phyloP scores from a whole-genome alignment of 768 basidiomycete species.

The Serendipita sp. region DNA sequence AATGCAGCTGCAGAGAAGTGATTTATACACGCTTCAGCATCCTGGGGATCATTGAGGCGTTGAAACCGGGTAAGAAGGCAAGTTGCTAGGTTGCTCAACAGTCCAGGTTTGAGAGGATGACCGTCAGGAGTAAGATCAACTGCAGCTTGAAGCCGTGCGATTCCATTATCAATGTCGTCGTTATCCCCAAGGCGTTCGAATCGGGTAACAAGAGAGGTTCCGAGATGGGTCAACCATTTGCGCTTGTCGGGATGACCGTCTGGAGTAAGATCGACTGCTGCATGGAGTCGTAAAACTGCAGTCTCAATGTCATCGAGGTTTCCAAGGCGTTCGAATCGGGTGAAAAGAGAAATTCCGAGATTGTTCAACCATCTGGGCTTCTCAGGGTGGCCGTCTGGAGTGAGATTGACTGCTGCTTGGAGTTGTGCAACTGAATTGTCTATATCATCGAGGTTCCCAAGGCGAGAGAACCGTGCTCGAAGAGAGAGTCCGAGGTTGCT shows the following conservation, averaged over 20 bases:
- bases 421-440: not conserved
- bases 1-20: not conserved
- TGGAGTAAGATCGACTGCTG: not conserved
- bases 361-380: slow-evolving; percentile 7
- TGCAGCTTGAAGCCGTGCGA: no score
- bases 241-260: not conserved
- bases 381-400: slow-evolving; percentile 9
- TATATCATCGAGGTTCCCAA: not conserved
- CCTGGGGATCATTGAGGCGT: not conserved
- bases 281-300: not conserved
- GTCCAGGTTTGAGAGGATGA: no score
- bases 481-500: not conserved
- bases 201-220: slow-evolving; percentile 6
- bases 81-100: no score
- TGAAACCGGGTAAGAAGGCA: slow-evolving; percentile 10
- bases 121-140: no score
- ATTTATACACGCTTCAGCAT: not conserved
- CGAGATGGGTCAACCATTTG: not conserved
- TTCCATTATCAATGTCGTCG: no score
- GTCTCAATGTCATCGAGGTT: not conserved
- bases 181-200: no score
- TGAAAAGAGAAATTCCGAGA: slow-evolving; percentile 10
- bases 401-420: slow-evolving; percentile 7
- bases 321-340: slow-evolving; percentile 6
- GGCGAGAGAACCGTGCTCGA: not conserved